Base-by-base conservation (phyloP, 2,329 filamentous ascomycete species). In the Cladosporium sp. region DNA sequence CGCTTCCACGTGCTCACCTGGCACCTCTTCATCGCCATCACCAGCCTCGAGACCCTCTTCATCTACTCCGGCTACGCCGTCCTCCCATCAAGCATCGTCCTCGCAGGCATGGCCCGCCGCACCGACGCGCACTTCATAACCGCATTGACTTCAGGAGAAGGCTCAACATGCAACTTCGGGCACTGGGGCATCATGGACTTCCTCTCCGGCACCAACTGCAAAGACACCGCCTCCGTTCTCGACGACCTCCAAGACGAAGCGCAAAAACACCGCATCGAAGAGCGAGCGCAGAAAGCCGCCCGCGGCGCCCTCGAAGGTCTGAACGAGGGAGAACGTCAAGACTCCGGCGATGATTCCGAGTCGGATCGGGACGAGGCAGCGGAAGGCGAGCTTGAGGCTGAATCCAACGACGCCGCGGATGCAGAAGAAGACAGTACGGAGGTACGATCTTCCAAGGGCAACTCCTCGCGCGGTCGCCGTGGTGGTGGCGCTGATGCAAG, bases 1-100 rank as follows among this genome's bases (percentile, higher is more conserved):
- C 81, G 82, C 7, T 82, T 84, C 30, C 86, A 90, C 64, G 74
- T 88, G 3, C 72, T 89, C n/a, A 87, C 83, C 0, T 88, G 84
- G 69, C 76, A 87, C 50, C 60, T 86, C 9, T 78, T 87, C 55
- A 71, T 83, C 13, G 74, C 77, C 0, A 62, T 88, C 20, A 77
- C 78, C 54, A 85, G 83, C 2, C 61, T 83, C 0, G 83, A 88
- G 56, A 84, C 88, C 56, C 80, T 81, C 0, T 70, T 88, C 41
- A 72, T 82, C 64, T 81, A 80, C 67, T 86, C 81, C 0, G 85
- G 85, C 0, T 90, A 89, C 67, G 78, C 74, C 13, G 69, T 80
- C 6, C 67, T 83, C 48, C 79, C 79, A 2, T 79, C 77, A 2
- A 77, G 70, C 7, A 79, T 83, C 56, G 72, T 83, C 58, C 64